Conservation (phyloP, 2,329 filamentous ascomycete genomes). For the Exutisphaerella laricina region DNA sequence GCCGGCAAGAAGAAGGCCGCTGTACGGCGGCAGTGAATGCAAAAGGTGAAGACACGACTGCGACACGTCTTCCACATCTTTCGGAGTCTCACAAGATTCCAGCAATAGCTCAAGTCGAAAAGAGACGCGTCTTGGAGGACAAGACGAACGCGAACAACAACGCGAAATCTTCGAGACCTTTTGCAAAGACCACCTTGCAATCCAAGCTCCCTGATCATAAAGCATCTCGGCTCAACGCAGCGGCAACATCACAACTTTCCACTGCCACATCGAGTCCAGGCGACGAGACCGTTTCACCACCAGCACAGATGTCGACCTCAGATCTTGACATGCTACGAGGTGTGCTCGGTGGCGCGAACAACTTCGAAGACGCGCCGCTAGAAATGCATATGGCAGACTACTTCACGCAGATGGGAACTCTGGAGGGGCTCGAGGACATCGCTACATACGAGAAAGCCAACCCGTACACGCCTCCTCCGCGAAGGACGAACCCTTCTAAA, state of each 20-base stretch:
- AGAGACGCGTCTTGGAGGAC: not conserved
- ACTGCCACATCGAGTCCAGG: not conserved
- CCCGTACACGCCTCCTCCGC: constrained; percentile 14
- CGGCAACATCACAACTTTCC: not conserved
- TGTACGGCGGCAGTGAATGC: too few species aligned
- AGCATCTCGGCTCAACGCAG: too few species aligned
- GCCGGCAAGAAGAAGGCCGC: too few species aligned
- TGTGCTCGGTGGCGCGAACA: not conserved
- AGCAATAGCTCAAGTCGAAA: not conserved
- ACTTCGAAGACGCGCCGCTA: not conserved
- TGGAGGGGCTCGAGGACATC: constrained; percentile 15
- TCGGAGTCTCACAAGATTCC: not conserved
- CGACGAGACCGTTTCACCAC: not conserved
- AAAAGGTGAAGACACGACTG: not conserved
- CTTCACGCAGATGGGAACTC: not conserved
- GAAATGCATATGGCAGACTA: constrained; percentile 8
- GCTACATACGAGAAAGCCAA: constrained; percentile 21
- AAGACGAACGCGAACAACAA: not conserved
- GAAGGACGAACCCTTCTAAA: constrained; percentile 5
- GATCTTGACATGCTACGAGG: constrained; percentile 1
- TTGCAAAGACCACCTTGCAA: not conserved
- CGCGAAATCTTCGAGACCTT: not conserved
- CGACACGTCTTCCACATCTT: not conserved
- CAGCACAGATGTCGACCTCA: not conserved
- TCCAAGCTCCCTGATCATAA: too few species aligned